Conservation (phyloP, 768 basidiomycete species). For the Butyriboletus loyo region DNA sequence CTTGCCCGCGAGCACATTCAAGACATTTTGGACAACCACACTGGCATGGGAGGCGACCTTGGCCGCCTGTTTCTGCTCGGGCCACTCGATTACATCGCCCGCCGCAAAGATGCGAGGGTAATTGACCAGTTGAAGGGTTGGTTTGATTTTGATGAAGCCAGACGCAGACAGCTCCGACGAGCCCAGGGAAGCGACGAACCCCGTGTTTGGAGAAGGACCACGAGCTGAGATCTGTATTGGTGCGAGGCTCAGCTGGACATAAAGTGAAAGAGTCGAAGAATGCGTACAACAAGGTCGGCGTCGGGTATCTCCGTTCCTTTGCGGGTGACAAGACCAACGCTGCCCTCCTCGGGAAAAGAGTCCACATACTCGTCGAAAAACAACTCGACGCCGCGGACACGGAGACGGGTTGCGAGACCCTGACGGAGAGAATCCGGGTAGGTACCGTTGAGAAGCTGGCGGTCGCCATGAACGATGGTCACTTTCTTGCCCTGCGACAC, state of each 20-base stretch:
- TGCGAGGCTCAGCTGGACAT: background rate
- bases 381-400: constrained; percentile 45
- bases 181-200: constrained; percentile 47
- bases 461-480: constrained; percentile 58
- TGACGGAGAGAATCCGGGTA: constrained; percentile 57
- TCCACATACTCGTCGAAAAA: constrained; percentile 54
- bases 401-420: constrained; percentile 40
- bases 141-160: constrained; percentile 49
- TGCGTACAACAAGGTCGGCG: constrained; percentile 58
- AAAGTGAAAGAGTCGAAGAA: background rate
- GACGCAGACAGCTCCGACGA: constrained; percentile 31
- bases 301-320: constrained; percentile 44
- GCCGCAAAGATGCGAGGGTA: constrained; percentile 59
- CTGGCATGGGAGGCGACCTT: constrained; percentile 46
- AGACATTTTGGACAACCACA: constrained; percentile 49
- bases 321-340: constrained; percentile 43
- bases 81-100: constrained; percentile 63
- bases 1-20: constrained; percentile 40
- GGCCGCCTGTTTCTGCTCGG: constrained; percentile 57
- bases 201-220: constrained; percentile 49
- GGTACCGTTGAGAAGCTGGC: constrained; percentile 50
- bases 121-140: constrained; percentile 53
- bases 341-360: constrained; percentile 37
- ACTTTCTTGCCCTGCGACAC: constrained; percentile 38
- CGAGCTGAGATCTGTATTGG: constrained; percentile 24